Evolutionary conservation across 352 stramenopile species (phyloP), one percentile per base, ranked within the genome.

Genomic region (Phytopythium mirpurense): DNA sequence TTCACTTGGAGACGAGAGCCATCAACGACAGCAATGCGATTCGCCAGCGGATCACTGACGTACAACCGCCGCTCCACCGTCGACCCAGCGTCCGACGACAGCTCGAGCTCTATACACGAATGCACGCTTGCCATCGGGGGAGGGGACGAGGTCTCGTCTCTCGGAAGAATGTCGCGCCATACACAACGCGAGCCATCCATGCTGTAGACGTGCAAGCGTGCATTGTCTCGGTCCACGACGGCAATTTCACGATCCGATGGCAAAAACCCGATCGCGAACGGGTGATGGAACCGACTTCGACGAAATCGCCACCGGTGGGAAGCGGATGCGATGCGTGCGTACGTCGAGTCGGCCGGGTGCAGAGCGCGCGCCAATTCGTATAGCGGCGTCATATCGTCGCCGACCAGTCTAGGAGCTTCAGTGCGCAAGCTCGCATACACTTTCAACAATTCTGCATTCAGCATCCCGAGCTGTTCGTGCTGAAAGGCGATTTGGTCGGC

Each of bases 211-310:
- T 74, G 65, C 6, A 83, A 24, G 23, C 52, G 68, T 10, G 55
- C 44, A 56, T 91, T 88, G 41, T 75, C 72, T n/a, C 64, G 69
- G 50, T 91, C 80, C 3, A 75, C 56, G 8, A 78, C 62, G 10
- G 74, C 27, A 4, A 89, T 42, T 19, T 85, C 68, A 38, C 60
- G 55, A 19, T 83, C 62, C 15, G 47, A 66, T 16, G 59, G 21
- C 12, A 49, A 59, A 32, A 75, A 75, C 14, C 62, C 51, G 23
- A 86, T 44, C 6, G 61, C 50, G 15, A 70, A 59, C 31, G 73
- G 72, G 46, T 84, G 74, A 38, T 89, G 80, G 21, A 82, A 78
- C 16, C 51, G 65, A 9, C 55, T 59, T 3, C 65, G 57, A 23
- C 60, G 63, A 3, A 65, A 29, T 2, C 70, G 56, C 54, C 68